Evolutionary conservation across 495 filamentous ascomycete species (phyloP).

Genomic region (Amniculicola lignicola): DNA sequence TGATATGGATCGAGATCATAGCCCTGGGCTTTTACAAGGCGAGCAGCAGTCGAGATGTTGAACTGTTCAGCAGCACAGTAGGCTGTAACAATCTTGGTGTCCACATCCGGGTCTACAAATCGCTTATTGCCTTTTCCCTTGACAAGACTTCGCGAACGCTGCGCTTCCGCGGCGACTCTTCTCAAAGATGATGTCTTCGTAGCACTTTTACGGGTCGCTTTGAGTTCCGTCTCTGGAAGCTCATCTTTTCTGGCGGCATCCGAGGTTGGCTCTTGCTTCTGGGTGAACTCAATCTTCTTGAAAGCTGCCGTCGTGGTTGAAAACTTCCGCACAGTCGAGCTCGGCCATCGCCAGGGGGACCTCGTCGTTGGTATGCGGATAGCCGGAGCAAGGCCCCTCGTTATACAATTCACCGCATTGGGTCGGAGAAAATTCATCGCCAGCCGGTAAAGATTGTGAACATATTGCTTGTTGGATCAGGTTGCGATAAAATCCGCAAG

Average conservation of each 20-base stretch:
- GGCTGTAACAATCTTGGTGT: slow-evolving; percentile 63
- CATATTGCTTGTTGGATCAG: slow-evolving; percentile 22
- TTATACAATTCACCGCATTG: slow-evolving; percentile 27
- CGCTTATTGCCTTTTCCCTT: slow-evolving; percentile 36
- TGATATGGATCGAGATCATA: slow-evolving; percentile 61
- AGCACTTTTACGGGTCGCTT: slow-evolving; percentile 21
- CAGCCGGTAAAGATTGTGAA: background rate
- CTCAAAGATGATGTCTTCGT: slow-evolving; percentile 37
- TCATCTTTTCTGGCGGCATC: slow-evolving; percentile 3
- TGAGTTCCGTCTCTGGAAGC: slow-evolving; percentile 10
- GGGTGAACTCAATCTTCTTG: slow-evolving; percentile 17
- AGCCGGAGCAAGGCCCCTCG: slow-evolving; percentile 13
- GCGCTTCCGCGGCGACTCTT: slow-evolving; percentile 41
- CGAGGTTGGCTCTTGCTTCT: slow-evolving; percentile 3
- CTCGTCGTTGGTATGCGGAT: background rate
- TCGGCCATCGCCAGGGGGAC: background rate
- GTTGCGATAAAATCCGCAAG: too few species aligned
- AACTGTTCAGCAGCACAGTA: slow-evolving; percentile 86
- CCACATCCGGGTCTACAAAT: slow-evolving; percentile 42
- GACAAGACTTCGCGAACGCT: slow-evolving; percentile 40
- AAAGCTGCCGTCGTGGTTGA: slow-evolving; percentile 1
- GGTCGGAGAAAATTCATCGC: slow-evolving; percentile 27
- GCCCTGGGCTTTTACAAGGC: slow-evolving; percentile 67
- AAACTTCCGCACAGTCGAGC: background rate
- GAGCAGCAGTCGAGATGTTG: slow-evolving; percentile 67